phyloP scores from a whole-genome alignment of 805 yeast genomes.

The Vanderwaltozyma tropicalis region DNA sequence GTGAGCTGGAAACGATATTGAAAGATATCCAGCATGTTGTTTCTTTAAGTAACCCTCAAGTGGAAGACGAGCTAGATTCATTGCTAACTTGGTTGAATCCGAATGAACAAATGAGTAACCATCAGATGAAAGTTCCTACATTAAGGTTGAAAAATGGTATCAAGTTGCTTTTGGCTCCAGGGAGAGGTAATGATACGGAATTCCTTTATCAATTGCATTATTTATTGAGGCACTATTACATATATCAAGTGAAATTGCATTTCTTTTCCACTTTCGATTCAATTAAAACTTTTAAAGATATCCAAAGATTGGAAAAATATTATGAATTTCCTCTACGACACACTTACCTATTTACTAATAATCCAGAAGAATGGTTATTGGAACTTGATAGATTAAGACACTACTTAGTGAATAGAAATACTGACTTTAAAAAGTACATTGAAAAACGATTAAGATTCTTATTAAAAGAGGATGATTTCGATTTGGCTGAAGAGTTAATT shows the following conservation, averaged over 20 bases:
- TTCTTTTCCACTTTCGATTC: slow-evolving; percentile 14
- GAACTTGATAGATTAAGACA: slow-evolving; percentile 18
- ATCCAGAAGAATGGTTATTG: slow-evolving; percentile 9
- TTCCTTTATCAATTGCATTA: background rate
- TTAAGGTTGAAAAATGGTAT: slow-evolving; percentile 11
- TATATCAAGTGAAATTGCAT: slow-evolving; percentile 15
- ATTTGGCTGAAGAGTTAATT: slow-evolving; percentile 11
- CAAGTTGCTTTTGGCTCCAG: slow-evolving; percentile 2
- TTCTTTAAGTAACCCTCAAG: background rate
- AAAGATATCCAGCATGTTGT: background rate
- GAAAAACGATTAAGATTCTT: slow-evolving; percentile 7
- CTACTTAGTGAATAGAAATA: slow-evolving; percentile 17
- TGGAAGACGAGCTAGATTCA: slow-evolving; percentile 18
- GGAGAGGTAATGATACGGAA: background rate
- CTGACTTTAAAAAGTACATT: slow-evolving; percentile 8
- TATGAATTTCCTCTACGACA: slow-evolving; percentile 19
- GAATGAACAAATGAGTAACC: slow-evolving; percentile 15
- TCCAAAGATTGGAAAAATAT: slow-evolving; percentile 14
- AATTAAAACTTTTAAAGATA: slow-evolving; percentile 12
- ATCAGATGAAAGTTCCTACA: slow-evolving; percentile 19
- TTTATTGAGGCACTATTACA: slow-evolving; percentile 13
- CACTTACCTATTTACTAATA: slow-evolving; percentile 7
- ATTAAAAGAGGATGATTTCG: slow-evolving; percentile 21
- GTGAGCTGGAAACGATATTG: background rate
- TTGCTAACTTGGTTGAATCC: slow-evolving; percentile 22